These are phyloP conservation scores for Pterula multifida DNA, from an alignment of 1,284 basidiomycete species.

Conservation along the genomic window DNA sequence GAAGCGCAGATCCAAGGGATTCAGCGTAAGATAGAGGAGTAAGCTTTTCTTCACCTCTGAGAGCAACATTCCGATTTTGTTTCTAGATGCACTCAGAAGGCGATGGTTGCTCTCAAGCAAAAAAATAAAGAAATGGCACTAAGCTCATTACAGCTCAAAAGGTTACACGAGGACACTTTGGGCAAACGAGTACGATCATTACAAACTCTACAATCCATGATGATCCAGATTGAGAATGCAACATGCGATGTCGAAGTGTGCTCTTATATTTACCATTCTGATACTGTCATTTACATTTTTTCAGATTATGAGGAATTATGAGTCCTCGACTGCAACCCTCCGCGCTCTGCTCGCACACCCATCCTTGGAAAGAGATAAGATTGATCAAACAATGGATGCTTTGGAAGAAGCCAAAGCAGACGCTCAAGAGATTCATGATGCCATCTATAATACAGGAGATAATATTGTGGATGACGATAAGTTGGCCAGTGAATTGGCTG, in stretches of 20 bases:
- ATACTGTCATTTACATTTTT: not conserved
- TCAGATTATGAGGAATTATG: slow-evolving; percentile 80
- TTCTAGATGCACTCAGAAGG: slow-evolving; percentile 53
- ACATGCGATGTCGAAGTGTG: slow-evolving; percentile 78
- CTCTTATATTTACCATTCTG: slow-evolving; percentile 6
- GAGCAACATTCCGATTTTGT: slow-evolving; percentile 4
- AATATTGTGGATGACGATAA: slow-evolving; percentile 41
- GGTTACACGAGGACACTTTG: slow-evolving; percentile 70
- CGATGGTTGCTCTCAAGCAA: slow-evolving; percentile 48
- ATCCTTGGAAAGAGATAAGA: slow-evolving; percentile 60
- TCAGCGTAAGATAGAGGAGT: slow-evolving; percentile 61
- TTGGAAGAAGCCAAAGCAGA: slow-evolving; percentile 75
- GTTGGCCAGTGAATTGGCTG: slow-evolving; percentile 48
- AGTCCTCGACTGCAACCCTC: slow-evolving; percentile 70
- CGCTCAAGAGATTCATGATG: slow-evolving; percentile 74
- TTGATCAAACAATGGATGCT: slow-evolving; percentile 81
- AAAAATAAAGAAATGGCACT: slow-evolving; percentile 67
- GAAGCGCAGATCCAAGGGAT: slow-evolving; percentile 55
- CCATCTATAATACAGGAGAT: slow-evolving; percentile 56
- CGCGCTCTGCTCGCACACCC: slow-evolving; percentile 69
- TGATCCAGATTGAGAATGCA: slow-evolving; percentile 79
- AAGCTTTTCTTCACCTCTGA: slow-evolving; percentile 12
- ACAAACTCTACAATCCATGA: slow-evolving; percentile 63
- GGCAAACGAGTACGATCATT: slow-evolving; percentile 63
- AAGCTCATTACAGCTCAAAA: slow-evolving; percentile 67